Base-by-base conservation (phyloP, 2,329 filamentous ascomycete species). In the Arthrobotrys pseudoclavata region DNA sequence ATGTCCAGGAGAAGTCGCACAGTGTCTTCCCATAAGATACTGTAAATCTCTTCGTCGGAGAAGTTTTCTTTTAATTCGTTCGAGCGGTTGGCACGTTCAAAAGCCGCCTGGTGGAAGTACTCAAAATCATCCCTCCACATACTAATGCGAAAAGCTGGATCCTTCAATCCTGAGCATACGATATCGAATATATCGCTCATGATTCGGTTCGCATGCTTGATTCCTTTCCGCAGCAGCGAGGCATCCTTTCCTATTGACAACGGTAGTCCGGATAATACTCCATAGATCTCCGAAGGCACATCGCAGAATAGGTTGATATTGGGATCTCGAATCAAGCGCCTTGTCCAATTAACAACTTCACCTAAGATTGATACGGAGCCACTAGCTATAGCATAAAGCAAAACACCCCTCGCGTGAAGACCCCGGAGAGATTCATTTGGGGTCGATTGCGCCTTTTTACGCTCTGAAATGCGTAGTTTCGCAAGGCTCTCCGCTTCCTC, bases 41-140 rank as follows among this genome's bases (percentile, higher is more conserved):
- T 20, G 57, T 72, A 72, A 20, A 57, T 29, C 13, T 72, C 60
- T 12, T 72, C 69, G 15, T 57, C 47, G 0, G 69, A 72, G 4
- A 72, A 45, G 20, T 15, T 18, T 15, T 37, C 20, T 37, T 40
- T 24, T 10, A 72, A 31, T 4, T 24, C 31, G 1, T 3, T 15
- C 0, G 69, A 45, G 12, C 55, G n/a, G 15, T n/a, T 18, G 10
- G 31, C 37, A 6, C 69, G 69, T 10, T 50, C 18, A 22, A 9
- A 15, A 15, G 60, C n/a, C 0, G 20, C 40, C 2, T 1, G 3
- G 1, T 50, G 60, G 26, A 57, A 57, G 2, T 60, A 15, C 0
- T 1, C 0, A 22, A 72, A 62, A 12, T 18, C 22, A 1, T 12
- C 24, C 1, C 0, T n/a, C 24, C 29, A 60, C 4, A 37, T 20